Evolutionary conservation across 306 rosid species (phyloP), one percentile per base, ranked within the genome.

Genomic region (Lathyrus aphaca): DNA sequence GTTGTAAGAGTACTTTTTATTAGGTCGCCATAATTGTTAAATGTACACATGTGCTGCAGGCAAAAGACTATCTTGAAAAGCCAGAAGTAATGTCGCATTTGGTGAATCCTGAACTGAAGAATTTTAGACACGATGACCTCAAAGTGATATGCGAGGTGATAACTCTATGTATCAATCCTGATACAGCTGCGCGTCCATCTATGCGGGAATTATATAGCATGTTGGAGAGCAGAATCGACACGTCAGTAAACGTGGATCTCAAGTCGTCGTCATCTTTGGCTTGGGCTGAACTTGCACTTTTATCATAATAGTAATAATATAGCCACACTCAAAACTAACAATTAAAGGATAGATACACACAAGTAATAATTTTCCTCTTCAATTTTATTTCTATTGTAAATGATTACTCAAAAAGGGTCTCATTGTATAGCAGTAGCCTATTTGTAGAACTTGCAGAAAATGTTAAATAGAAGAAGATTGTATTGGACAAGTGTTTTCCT

Each of bases 261-360:
- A 95, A 82, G 82, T 73, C 97, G 81, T 71, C 97, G 2, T 89
- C 99, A 66, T 88, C 96, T 71, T 63, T 95, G 80, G 99, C 99
- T 23, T 95, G 99, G 99, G 99, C 97, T 37, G 97, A 95, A 64
- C 96, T 91, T 79, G 97, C 91, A 30, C 97, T 95, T 72, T 82
- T 80, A 70, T 84, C 99, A 14, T 86, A 71, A 16, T 86, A 69
- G 75, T 29, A 32, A 18, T 84, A 66, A 79, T 49, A 37, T 46
- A 77, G 76, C 70, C 53, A 48, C 68, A 81, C 80, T 78, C 59
- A 49, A 68, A 85, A 75, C 82, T 86, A 87, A 84, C 90, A 82
- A 74, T 88, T 85, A 81, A 61, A 87, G 77, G 80, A 86, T 83
- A 72, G 57, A 73, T 78, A 85, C 75, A 83, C 75, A 55, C 29